Percentiles rank a stretch among this genome's conserved stretches.
These are phyloP conservation scores for Cystofilobasidium macerans DNA, from an alignment of 768 basidiomycete genomes.

Conservation along the genomic window DNA sequence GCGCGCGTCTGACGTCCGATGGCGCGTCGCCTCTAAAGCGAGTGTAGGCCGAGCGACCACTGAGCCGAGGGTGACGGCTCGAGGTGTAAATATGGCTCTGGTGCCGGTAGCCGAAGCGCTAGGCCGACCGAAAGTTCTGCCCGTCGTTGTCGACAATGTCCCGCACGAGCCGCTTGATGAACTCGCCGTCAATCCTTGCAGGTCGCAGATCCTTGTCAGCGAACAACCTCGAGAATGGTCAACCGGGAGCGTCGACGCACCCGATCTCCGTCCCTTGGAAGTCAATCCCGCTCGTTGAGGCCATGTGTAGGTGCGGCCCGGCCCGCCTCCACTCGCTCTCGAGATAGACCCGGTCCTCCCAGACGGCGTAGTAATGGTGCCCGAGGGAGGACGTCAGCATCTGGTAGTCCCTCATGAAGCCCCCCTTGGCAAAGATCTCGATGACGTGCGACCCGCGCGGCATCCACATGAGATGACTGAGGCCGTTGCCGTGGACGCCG, in stretches of 20 bases:
- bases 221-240: neutral
- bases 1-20: no score
- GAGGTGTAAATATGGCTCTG: no score
- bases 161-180: neutral
- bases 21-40: no score
- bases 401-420: slow-evolving; percentile 6
- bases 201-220: neutral
- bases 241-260: neutral
- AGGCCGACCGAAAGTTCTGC: no score
- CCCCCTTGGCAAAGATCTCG: slow-evolving; percentile 4
- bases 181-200: neutral
- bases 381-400: neutral
- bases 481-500: neutral
- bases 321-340: slow-evolving; percentile 4
- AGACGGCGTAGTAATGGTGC: slow-evolving; percentile 9
- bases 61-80: no score
- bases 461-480: slow-evolving; percentile 5
- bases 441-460: slow-evolving; percentile 7
- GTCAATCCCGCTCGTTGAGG: neutral
- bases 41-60: no score
- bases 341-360: neutral
- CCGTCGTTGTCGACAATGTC: neutral
- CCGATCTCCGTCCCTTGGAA: slow-evolving; percentile 10
- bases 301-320: neutral
- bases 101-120: no score